These are phyloP conservation scores for Gynostemma pentaphyllum DNA, from an alignment of 306 rosid species.

Conservation along the genomic window DNA sequence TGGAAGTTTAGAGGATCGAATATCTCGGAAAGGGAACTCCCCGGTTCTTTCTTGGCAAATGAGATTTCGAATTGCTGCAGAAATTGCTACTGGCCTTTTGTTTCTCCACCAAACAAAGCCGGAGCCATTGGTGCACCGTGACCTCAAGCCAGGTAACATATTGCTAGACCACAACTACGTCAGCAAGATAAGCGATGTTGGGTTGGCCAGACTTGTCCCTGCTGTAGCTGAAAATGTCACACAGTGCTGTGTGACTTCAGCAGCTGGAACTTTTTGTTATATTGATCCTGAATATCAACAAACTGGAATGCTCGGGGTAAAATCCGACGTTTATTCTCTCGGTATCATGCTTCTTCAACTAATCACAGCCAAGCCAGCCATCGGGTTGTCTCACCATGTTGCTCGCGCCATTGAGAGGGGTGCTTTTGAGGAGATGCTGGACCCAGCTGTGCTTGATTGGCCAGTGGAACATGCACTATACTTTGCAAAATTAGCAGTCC, in stretches of 20 bases:
- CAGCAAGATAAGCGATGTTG: constrained; percentile 79
- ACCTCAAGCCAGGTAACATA: constrained; percentile 84
- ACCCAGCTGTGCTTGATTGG: constrained; percentile 63
- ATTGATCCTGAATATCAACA: constrained; percentile 97
- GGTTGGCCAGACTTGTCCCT: constrained; percentile 84
- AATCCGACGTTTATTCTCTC: constrained; percentile 83
- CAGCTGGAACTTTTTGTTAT: constrained; percentile 97
- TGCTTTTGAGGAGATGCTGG: constrained; percentile 37
- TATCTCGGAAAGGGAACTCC: constrained; percentile 32
- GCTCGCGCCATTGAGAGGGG: constrained; percentile 36
- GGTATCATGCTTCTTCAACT: constrained; percentile 73
- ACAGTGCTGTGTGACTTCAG: constrained; percentile 59
- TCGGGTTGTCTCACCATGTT: constrained; percentile 65
- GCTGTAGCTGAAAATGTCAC: constrained; percentile 69
- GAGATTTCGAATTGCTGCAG: constrained; percentile 70
- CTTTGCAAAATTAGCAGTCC: constrained; percentile 46
- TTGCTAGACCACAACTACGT: constrained; percentile 66
- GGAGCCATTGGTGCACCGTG: constrained; percentile 91
- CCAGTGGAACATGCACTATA: constrained; percentile 40
- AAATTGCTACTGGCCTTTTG: constrained; percentile 67
- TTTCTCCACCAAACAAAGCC: constrained; percentile 96
- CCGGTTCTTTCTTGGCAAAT: constrained; percentile 51
- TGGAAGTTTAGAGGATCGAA: constrained; percentile 80
- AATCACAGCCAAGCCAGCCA: constrained; percentile 58
- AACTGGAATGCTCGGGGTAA: constrained; percentile 87